Evolutionary conservation across 2,329 filamentous ascomycete species (phyloP).

Genomic region (Penicillium vulpinum): DNA sequence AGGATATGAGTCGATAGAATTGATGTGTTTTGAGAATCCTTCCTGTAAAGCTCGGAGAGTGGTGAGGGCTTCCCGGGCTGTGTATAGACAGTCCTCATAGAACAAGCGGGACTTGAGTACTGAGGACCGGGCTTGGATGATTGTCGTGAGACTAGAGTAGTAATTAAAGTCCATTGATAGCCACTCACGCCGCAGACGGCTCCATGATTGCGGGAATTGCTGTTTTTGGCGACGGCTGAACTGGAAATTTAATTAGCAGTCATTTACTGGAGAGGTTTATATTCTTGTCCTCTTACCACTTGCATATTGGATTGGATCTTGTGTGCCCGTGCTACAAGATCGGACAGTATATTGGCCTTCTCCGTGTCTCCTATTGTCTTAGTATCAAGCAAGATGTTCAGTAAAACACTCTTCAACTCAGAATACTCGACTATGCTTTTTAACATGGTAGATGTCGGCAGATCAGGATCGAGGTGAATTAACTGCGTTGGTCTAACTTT

Average conservation of each 20-base stretch:
- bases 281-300: slow-evolving; percentile 9
- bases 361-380: slow-evolving; percentile 17
- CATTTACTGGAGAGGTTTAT: neutral
- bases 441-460: slow-evolving; percentile 22
- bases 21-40: slow-evolving; percentile 13
- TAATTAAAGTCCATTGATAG: slow-evolving; percentile 27
- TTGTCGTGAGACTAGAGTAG: slow-evolving; percentile 24
- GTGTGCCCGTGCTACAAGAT: slow-evolving; percentile 21
- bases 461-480: slow-evolving; percentile 20
- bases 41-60: slow-evolving; percentile 22
- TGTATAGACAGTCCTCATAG: slow-evolving; percentile 25
- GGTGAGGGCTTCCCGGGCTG: slow-evolving; percentile 20
- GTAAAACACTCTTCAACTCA: slow-evolving; percentile 14
- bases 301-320: slow-evolving; percentile 19
- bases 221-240: slow-evolving; percentile 17
- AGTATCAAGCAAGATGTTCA: slow-evolving; percentile 18
- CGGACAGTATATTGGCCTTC: slow-evolving; percentile 21
- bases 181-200: slow-evolving; percentile 18
- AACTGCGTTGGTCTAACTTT: slow-evolving; percentile 19
- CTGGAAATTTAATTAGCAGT: slow-evolving; percentile 7
- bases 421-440: slow-evolving; percentile 19
- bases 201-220: slow-evolving; percentile 16
- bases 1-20: slow-evolving; percentile 22
- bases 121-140: slow-evolving; percentile 24
- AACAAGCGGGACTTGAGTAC: slow-evolving; percentile 26